phyloP scores from a whole-genome alignment of 768 basidiomycete species.

The Mycena olivaceomarginata region DNA sequence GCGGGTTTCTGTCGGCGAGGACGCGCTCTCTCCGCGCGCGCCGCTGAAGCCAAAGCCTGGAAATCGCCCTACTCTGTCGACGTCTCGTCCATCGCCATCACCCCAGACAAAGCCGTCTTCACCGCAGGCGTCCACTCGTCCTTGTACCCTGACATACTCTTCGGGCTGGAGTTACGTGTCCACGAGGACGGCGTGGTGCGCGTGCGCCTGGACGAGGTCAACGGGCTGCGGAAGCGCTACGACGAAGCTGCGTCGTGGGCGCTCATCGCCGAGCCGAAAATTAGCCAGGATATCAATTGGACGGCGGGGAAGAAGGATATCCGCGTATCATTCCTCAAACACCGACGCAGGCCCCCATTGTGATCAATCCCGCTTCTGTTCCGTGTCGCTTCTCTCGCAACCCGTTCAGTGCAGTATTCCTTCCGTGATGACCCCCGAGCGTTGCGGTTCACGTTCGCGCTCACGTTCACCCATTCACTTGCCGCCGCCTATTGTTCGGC shows the following conservation, averaged over 20 bases:
- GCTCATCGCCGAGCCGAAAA: slow-evolving; percentile 80
- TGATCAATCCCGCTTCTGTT: too few relatives aligned
- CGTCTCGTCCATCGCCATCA: slow-evolving; percentile 69
- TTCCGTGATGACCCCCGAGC: too few relatives aligned
- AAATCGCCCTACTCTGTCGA: slow-evolving; percentile 92
- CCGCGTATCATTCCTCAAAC: slow-evolving; percentile 45
- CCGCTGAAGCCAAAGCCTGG: slow-evolving; percentile 79
- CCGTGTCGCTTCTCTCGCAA: too few relatives aligned
- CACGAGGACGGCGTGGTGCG: slow-evolving; percentile 93
- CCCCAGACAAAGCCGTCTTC: slow-evolving; percentile 75
- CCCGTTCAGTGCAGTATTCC: too few relatives aligned
- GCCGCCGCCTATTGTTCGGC: too few relatives aligned
- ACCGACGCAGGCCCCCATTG: too few relatives aligned
- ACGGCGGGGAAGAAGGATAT: slow-evolving; percentile 78
- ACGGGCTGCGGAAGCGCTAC: slow-evolving; percentile 88
- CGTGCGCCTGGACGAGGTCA: slow-evolving; percentile 94
- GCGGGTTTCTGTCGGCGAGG: slow-evolving; percentile 94
- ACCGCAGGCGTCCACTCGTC: slow-evolving; percentile 86
- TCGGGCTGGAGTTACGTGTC: slow-evolving; percentile 87
- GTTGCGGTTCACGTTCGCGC: too few relatives aligned
- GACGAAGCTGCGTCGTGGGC: slow-evolving; percentile 96
- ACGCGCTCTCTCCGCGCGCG: slow-evolving; percentile 87
- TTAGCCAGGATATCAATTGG: slow-evolving; percentile 80
- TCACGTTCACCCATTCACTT: too few relatives aligned
- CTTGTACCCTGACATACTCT: slow-evolving; percentile 90